Conservation (phyloP, 495 filamentous ascomycete genomes). For the Sordaria brevicollis region DNA sequence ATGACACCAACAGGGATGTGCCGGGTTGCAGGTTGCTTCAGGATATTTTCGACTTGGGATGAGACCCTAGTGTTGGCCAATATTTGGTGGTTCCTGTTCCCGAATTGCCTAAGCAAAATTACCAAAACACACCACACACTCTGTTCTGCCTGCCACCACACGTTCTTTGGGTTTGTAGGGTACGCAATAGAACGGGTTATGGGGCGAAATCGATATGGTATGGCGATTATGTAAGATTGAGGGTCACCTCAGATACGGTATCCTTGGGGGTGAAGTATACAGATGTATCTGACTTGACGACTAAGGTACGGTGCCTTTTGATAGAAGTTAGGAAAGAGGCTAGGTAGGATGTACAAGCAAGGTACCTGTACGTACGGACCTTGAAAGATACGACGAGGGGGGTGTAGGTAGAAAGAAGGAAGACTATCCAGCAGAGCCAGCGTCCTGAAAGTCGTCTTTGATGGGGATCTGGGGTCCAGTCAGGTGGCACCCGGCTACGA, state of each 20-base stretch:
- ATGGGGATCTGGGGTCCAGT: constrained; percentile 6
- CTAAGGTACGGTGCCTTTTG: neutral
- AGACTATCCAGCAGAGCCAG: neutral
- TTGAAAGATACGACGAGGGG: neutral
- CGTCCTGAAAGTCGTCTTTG: neutral
- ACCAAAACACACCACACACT: neutral
- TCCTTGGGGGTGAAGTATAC: neutral
- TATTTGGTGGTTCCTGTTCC: neutral
- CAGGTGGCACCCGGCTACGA: constrained; percentile 6
- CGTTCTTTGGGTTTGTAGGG: neutral
- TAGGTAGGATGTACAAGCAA: neutral
- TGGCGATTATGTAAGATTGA: neutral
- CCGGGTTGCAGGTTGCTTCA: neutral
- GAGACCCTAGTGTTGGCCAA: neutral
- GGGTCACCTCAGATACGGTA: neutral
- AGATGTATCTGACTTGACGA: neutral
- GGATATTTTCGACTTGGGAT: neutral
- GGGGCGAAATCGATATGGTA: neutral
- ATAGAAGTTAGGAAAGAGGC: neutral
- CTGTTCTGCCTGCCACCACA: neutral
- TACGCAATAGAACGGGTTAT: neutral
- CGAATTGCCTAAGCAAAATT: neutral
- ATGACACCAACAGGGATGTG: neutral
- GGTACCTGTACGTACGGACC: neutral
- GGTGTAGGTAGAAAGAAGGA: neutral